Conservation (phyloP, 1,139 yeast species). For the Hyphopichia burtonii region DNA sequence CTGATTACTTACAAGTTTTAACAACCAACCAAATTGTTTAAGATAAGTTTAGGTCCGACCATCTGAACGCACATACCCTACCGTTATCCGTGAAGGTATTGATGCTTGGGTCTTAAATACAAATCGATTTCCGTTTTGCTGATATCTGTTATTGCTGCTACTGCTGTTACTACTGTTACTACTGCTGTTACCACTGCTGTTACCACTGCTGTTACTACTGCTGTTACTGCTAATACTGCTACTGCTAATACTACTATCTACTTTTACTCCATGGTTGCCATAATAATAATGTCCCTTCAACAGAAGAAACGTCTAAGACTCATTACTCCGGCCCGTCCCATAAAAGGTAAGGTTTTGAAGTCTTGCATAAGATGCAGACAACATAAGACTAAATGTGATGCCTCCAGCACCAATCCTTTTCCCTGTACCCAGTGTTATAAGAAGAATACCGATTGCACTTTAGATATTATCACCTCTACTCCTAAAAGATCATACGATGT, state of each 20-base stretch:
- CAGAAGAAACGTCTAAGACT: slow-evolving; percentile 21
- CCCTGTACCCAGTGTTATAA: slow-evolving; percentile 60
- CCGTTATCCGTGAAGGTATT: background rate
- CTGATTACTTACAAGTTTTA: background rate
- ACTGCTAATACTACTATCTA: background rate
- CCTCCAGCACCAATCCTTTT: slow-evolving; percentile 46
- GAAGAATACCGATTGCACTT: slow-evolving; percentile 49
- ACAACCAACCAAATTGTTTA: slow-evolving; percentile 3
- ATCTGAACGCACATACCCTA: background rate
- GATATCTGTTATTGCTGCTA: no score
- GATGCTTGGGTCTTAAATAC: no score
- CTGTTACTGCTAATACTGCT: background rate
- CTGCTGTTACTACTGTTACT: no score
- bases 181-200: no score
- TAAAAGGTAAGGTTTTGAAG: slow-evolving; percentile 37
- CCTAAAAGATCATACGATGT: slow-evolving; percentile 30
- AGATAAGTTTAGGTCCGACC: background rate
- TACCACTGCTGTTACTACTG: no score
- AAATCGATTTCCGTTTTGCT: no score
- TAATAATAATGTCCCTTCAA: slow-evolving; percentile 21
- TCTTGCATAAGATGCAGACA: slow-evolving; percentile 64
- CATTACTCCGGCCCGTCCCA: slow-evolving; percentile 16
- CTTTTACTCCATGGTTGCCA: slow-evolving; percentile 3
- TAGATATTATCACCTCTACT: slow-evolving; percentile 38
- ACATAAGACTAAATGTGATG: slow-evolving; percentile 67